A percentile compares a stretch with the other conserved stretches of the same genome.
Conservation (phyloP, 1,284 basidiomycete species). For the Caloboletus firmus region DNA sequence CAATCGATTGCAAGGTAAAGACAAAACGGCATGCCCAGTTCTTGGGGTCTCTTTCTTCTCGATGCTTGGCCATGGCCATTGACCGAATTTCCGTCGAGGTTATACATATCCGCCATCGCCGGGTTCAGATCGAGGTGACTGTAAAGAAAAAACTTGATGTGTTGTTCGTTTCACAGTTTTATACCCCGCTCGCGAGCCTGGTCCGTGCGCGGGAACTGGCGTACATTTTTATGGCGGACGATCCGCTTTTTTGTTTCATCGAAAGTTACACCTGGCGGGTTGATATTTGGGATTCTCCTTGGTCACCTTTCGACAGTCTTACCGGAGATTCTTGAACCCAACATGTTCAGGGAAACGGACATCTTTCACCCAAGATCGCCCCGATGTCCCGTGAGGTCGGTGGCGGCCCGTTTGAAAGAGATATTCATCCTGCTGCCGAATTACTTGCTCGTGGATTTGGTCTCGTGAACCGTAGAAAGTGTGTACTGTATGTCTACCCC, state of each 20-base stretch:
- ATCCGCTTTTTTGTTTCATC: constrained; percentile 26
- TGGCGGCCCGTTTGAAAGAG: constrained; percentile 38
- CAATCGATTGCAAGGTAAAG: constrained; percentile 44
- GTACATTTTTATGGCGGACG: constrained; percentile 23
- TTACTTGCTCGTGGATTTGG: not conserved
- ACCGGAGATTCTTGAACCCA: constrained; percentile 53
- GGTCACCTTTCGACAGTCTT: constrained; percentile 10
- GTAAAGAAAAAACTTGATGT: constrained; percentile 43
- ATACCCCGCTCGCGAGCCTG: constrained; percentile 30
- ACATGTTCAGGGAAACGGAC: constrained; percentile 47
- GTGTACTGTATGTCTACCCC: not conserved
- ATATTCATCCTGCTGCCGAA: constrained; percentile 12
- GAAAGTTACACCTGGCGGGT: constrained; percentile 70
- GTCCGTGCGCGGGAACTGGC: constrained; percentile 53
- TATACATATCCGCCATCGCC: constrained; percentile 24
- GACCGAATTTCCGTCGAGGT: constrained; percentile 26
- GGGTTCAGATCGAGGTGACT: constrained; percentile 57
- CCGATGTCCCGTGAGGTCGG: constrained; percentile 31
- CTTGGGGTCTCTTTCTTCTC: constrained; percentile 48
- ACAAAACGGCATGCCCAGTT: constrained; percentile 73
- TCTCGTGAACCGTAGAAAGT: too few species aligned
- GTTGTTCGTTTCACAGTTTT: constrained; percentile 23
- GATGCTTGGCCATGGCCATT: constrained; percentile 18
- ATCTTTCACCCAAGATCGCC: constrained; percentile 51
- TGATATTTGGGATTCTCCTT: constrained; percentile 67